These are phyloP conservation scores for Sisymbrium altissimum DNA, from an alignment of 345 rosid genomes.

Conservation along the genomic window DNA sequence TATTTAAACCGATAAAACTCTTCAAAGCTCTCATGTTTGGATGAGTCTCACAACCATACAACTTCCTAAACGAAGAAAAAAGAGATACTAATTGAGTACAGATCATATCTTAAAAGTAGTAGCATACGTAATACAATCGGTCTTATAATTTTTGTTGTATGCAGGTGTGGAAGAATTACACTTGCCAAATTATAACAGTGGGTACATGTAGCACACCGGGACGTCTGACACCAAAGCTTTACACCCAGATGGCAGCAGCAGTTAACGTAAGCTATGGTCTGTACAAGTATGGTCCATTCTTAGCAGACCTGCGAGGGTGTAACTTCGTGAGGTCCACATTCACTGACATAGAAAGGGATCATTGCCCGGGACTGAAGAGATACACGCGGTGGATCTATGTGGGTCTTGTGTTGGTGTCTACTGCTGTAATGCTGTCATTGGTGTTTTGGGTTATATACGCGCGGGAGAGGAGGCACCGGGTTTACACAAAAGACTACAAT, in stretches of 20 bases:
- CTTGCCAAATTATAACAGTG: constrained; percentile 46
- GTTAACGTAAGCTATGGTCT: constrained; percentile 80
- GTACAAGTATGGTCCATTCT: constrained; percentile 76
- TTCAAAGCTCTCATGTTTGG: background rate
- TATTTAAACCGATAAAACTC: background rate
- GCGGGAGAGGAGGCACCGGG: constrained; percentile 80
- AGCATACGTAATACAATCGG: background rate
- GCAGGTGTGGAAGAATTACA: constrained; percentile 68
- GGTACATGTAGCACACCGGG: constrained; percentile 71
- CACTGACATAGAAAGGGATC: constrained; percentile 40
- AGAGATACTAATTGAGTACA: background rate
- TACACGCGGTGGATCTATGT: constrained; percentile 71
- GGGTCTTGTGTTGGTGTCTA: constrained; percentile 73
- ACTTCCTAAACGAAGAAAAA: background rate
- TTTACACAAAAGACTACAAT: constrained; percentile 54
- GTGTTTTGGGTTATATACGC: constrained; percentile 93
- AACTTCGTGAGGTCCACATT: constrained; percentile 75
- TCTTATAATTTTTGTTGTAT: constrained; percentile 1
- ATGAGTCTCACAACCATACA: background rate
- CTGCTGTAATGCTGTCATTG: constrained; percentile 82
- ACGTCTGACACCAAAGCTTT: constrained; percentile 64
- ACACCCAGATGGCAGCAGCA: constrained; percentile 61
- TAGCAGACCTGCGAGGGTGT: constrained; percentile 68
- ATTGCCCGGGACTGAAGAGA: constrained; percentile 65
- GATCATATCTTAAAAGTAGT: background rate